Evolutionary conservation across 2,329 filamentous ascomycete genomes (phyloP).

Genomic region (Plenodomus tracheiphilus): DNA sequence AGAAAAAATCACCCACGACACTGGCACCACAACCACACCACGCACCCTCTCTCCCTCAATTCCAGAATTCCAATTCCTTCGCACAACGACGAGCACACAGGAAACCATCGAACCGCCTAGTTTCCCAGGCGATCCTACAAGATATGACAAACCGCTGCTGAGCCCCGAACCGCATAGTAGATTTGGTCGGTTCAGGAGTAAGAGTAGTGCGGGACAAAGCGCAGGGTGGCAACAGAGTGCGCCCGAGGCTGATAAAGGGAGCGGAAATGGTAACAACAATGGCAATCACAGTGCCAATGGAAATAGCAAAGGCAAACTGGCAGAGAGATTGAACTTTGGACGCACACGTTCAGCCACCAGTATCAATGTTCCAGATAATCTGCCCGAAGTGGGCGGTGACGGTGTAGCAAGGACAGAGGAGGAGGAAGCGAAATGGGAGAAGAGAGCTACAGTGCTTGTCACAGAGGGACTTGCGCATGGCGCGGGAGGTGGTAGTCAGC

Average conservation of each 20-base stretch:
- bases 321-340: constrained; percentile 69
- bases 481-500: constrained; percentile 19
- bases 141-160: constrained; percentile 25
- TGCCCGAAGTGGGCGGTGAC: constrained; percentile 71
- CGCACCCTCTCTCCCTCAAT: constrained; percentile 35
- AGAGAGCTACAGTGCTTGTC: constrained; percentile 86
- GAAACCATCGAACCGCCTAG: constrained; percentile 75
- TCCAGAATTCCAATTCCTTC: constrained; percentile 78
- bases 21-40: constrained; percentile 29
- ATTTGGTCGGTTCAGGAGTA: constrained; percentile 39
- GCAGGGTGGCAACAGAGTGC: neutral
- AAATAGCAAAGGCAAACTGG: constrained; percentile 52
- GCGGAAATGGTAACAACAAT: neutral
- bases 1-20: constrained; percentile 56
- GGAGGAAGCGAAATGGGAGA: constrained; percentile 77
- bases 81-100: constrained; percentile 78
- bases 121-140: constrained; percentile 49
- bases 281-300: constrained; percentile 8
- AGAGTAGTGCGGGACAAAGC: constrained; percentile 35
- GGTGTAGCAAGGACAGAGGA: constrained; percentile 47
- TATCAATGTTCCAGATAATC: constrained; percentile 74
- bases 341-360: constrained; percentile 62
- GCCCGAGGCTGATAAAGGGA: neutral
- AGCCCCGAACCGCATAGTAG: constrained; percentile 31
- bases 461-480: constrained; percentile 54